Conservation (phyloP, 805 yeast species). For the Zygotorulaspora danielsina region DNA sequence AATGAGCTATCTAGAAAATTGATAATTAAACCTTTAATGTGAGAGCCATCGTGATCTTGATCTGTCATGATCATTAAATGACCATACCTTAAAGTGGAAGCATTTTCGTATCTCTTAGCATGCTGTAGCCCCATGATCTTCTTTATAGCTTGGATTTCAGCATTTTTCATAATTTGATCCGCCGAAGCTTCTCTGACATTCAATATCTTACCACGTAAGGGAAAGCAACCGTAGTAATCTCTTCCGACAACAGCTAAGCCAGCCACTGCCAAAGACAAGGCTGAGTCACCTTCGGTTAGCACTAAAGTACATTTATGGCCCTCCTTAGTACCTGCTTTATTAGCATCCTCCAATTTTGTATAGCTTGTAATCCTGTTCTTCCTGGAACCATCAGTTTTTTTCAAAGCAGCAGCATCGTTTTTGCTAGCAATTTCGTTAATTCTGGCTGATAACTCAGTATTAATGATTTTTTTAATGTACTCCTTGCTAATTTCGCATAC, state of each 20-base stretch:
- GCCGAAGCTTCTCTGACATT: constrained; percentile 96
- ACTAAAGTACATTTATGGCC: constrained; percentile 90
- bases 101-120: constrained; percentile 72
- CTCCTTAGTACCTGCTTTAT: constrained; percentile 90
- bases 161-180: constrained; percentile 90
- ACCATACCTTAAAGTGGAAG: constrained; percentile 81
- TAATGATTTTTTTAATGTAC: constrained; percentile 66
- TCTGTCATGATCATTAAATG: constrained; percentile 99
- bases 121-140: constrained; percentile 95
- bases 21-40: constrained; percentile 91
- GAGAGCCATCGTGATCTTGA: constrained; percentile 99
- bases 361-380: constrained; percentile 83
- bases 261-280: constrained; percentile 83
- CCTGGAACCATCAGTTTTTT: constrained; percentile 82
- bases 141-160: constrained; percentile 91
- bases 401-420: constrained; percentile 82
- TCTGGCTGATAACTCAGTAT: constrained; percentile 65
- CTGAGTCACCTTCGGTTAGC: constrained; percentile 96
- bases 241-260: constrained; percentile 95
- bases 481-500: constrained; percentile 71
- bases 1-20: constrained; percentile 90
- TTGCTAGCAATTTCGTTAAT: constrained; percentile 79
- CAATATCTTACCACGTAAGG: constrained; percentile 88
- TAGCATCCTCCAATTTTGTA: constrained; percentile 90
- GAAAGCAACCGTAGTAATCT: constrained; percentile 92